These are phyloP conservation scores for Penicillium brevicompactum DNA, from an alignment of 2,329 filamentous ascomycete species.

Conservation along the genomic window DNA sequence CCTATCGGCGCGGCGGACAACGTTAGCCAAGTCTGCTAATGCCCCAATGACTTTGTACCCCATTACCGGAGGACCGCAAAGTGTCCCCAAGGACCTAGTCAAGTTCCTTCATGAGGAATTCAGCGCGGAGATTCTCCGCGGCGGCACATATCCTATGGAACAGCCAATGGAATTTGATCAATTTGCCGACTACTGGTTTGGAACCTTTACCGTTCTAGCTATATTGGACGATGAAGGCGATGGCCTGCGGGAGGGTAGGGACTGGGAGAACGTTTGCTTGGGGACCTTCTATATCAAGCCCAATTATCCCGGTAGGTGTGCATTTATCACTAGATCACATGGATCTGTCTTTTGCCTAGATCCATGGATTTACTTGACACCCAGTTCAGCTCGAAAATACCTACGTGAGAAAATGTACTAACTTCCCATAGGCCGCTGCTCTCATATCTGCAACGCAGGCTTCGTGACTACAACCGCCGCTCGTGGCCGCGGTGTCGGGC, in stretches of 20 bases:
- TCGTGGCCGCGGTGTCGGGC: slow-evolving; percentile 37
- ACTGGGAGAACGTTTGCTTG: slow-evolving; percentile 40
- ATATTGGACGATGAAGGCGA: slow-evolving; percentile 24
- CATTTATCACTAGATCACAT: neutral
- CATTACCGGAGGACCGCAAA: slow-evolving; percentile 23
- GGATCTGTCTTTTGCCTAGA: neutral
- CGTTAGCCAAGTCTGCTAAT: slow-evolving; percentile 25
- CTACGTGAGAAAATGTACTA: neutral
- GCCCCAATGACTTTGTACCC: slow-evolving; percentile 33
- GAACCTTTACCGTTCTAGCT: slow-evolving; percentile 39
- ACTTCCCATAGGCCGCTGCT: slow-evolving; percentile 36
- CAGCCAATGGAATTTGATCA: slow-evolving; percentile 30
- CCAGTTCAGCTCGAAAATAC: neutral
- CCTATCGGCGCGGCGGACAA: slow-evolving; percentile 26
- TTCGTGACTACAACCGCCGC: slow-evolving; percentile 38
- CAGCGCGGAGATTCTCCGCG: slow-evolving; percentile 37
- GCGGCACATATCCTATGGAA: slow-evolving; percentile 44
- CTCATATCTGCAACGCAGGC: slow-evolving; percentile 43
- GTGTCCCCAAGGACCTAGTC: slow-evolving; percentile 28
- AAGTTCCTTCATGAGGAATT: slow-evolving; percentile 36
- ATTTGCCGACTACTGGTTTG: slow-evolving; percentile 43
- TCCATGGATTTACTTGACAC: neutral
- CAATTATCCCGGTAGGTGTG: slow-evolving; percentile 41
- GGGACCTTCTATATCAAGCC: slow-evolving; percentile 47
- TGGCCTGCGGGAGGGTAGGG: slow-evolving; percentile 26